Percentiles rank a stretch among this genome's conserved stretches.
Evolutionary conservation across 2,329 filamentous ascomycete genomes (phyloP).

Genomic region (Pyrenophora teres): DNA sequence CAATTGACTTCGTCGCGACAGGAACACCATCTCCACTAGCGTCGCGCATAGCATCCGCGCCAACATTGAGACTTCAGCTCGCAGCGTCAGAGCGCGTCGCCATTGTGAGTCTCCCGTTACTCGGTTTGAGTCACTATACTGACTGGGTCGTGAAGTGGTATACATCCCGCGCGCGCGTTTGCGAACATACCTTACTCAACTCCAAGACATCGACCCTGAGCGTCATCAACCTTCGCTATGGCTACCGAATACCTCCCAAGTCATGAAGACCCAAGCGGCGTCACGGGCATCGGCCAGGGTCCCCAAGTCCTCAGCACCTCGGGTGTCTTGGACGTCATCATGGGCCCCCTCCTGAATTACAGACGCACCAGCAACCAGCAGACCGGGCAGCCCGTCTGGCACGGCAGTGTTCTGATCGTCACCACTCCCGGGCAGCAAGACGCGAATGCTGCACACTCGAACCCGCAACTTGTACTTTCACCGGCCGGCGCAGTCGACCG

Average conservation of each 20-base stretch:
- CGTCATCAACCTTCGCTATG: slow-evolving; percentile 6
- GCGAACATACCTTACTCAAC: not conserved
- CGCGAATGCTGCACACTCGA: slow-evolving; percentile 23
- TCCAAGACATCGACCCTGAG: not conserved
- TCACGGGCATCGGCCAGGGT: slow-evolving; percentile 48
- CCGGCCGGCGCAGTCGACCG: slow-evolving; percentile 51
- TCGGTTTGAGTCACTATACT: slow-evolving; percentile 12
- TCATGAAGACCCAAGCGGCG: slow-evolving; percentile 32
- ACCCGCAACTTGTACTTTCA: slow-evolving; percentile 64
- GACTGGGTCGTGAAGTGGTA: slow-evolving; percentile 10
- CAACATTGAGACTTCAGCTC: slow-evolving; percentile 5
- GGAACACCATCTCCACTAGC: slow-evolving; percentile 4
- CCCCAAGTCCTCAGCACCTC: slow-evolving; percentile 52
- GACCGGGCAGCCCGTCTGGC: slow-evolving; percentile 63
- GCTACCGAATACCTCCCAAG: slow-evolving; percentile 9
- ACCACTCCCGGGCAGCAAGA: slow-evolving; percentile 68
- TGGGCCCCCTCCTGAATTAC: slow-evolving; percentile 79
- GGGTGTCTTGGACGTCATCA: slow-evolving; percentile 61
- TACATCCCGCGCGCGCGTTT: slow-evolving; percentile 8
- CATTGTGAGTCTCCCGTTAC: slow-evolving; percentile 16
- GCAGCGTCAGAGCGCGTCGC: slow-evolving; percentile 18
- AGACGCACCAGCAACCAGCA: slow-evolving; percentile 67
- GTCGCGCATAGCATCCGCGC: slow-evolving; percentile 9
- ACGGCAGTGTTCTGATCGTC: slow-evolving; percentile 85
- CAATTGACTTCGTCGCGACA: slow-evolving; percentile 3